Percentiles rank a stretch among this genome's conserved stretches.
These are phyloP conservation scores for Wolfiporia cocos DNA, from an alignment of 1,284 basidiomycete genomes.

Conservation along the genomic window DNA sequence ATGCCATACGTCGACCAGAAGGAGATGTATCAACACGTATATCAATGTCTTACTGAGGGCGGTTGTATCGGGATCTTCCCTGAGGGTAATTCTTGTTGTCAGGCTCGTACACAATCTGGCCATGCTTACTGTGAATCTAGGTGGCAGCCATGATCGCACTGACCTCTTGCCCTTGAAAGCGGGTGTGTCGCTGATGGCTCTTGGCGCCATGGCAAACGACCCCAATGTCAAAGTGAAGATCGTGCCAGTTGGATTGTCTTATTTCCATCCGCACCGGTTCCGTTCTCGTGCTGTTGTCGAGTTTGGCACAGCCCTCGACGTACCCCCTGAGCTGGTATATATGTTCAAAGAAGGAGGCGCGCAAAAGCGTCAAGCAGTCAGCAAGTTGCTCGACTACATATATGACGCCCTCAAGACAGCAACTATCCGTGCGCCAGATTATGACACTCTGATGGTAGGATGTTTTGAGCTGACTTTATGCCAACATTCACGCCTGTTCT, in stretches of 20 bases:
- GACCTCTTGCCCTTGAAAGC: constrained; percentile 94
- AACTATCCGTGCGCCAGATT: constrained; percentile 94
- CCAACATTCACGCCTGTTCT: too few relatives aligned
- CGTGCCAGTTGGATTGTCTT: constrained; percentile 91
- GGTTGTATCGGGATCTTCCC: constrained; percentile 96
- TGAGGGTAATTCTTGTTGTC: constrained; percentile 67
- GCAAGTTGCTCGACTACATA: constrained; percentile 86
- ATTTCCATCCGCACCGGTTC: constrained; percentile 95
- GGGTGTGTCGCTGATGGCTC: constrained; percentile 95
- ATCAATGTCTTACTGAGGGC: constrained; percentile 80
- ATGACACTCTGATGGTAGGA: constrained; percentile 91
- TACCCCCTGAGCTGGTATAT: constrained; percentile 80
- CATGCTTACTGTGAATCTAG: constrained; percentile 32
- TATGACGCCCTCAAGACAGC: constrained; percentile 98
- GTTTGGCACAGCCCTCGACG: constrained; percentile 89
- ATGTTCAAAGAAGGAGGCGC: constrained; percentile 90
- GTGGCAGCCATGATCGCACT: constrained; percentile 94
- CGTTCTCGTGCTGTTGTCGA: constrained; percentile 95
- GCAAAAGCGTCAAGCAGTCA: constrained; percentile 88
- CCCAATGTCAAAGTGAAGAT: constrained; percentile 86
- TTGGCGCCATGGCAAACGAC: constrained; percentile 93
- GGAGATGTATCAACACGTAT: constrained; percentile 94
- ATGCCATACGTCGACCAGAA: constrained; percentile 89
- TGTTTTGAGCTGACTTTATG: too few relatives aligned
- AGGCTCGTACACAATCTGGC: not conserved